Evolutionary conservation across 2,329 filamentous ascomycete genomes (phyloP), one percentile per base, ranked within the genome.

Genomic region (Fusarium torulosum): DNA sequence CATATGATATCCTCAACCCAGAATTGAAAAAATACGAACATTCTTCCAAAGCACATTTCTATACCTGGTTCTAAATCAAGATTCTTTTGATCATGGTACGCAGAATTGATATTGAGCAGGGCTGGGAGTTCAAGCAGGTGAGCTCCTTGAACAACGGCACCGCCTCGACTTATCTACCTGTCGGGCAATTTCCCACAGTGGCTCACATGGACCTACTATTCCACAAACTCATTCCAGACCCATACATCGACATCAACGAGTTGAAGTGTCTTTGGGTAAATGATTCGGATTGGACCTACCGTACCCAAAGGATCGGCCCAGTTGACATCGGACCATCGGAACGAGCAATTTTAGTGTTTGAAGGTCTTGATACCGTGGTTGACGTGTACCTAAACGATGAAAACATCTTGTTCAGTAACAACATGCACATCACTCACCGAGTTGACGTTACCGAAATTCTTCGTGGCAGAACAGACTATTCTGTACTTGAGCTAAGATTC

Each of bases 261-360:
- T 6, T 61, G 0, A 37, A 61, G 13, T 61, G 47, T 19, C 59
- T 61, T 2, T 61, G 47, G 59, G 59, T 61, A 0, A 61, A 61
- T 9, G 41, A 61, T 9, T 35, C 56, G 0, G 23, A 61, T 6
- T 61, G 47, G 56, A 61, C 20, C 0, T 61, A 61, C 0, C 47
- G 41, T 1, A 61, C 56, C 0, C 29, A 53, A 4, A 33, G 31
- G 7, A n/a, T 61, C 3, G 14, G 6, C 0, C 14, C 35, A 0
- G 0, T 54, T 6, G 5, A 6, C 2, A 6, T 61, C 0, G 15
- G 31, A 6, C 2, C 13, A 0, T 7, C 23, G 0, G 21, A 54
- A 3, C 37, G 21, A 7, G 47, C 19, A 13, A 35, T 46, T 1
- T 27, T 61, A 3, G 46, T 61, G 0, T 55, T 61, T 0, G 41